These are phyloP conservation scores for Bullera alba DNA, from an alignment of 768 basidiomycete genomes.

Conservation along the genomic window DNA sequence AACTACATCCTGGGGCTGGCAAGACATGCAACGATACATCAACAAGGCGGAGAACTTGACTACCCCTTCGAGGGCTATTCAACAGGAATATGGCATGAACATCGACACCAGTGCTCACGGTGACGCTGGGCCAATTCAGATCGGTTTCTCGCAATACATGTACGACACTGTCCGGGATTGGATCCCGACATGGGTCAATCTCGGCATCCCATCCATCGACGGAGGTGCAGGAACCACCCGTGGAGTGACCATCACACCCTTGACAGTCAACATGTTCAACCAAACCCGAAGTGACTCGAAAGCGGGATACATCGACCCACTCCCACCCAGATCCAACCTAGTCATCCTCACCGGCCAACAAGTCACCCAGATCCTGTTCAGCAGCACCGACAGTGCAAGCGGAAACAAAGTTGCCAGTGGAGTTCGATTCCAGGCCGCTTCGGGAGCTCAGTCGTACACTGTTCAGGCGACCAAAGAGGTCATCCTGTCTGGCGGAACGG, in stretches of 20 bases:
- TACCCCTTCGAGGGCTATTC: constrained; percentile 50
- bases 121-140: constrained; percentile 52
- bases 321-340: constrained; percentile 59
- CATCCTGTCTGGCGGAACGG: constrained; percentile 50
- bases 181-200: constrained; percentile 48
- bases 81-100: constrained; percentile 50
- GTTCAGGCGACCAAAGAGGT: constrained; percentile 60
- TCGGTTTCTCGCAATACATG: constrained; percentile 50
- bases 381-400: constrained; percentile 32
- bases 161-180: constrained; percentile 55
- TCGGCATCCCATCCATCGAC: constrained; percentile 40
- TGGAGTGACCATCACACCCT: constrained; percentile 52
- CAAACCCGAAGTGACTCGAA: constrained; percentile 63
- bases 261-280: constrained; percentile 59
- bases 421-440: constrained; percentile 52
- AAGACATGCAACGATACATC: constrained; percentile 38
- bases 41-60: constrained; percentile 55
- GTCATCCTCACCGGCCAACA: constrained; percentile 59
- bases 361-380: constrained; percentile 55
- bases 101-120: constrained; percentile 53
- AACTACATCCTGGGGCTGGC: constrained; percentile 38
- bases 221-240: constrained; percentile 48
- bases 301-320: constrained; percentile 60
- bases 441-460: constrained; percentile 45
- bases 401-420: constrained; percentile 49